Percentiles rank a stretch among this genome's conserved stretches.
Evolutionary conservation across 345 rosid genomes (phyloP).

Genomic region (Citrus glauca): DNA sequence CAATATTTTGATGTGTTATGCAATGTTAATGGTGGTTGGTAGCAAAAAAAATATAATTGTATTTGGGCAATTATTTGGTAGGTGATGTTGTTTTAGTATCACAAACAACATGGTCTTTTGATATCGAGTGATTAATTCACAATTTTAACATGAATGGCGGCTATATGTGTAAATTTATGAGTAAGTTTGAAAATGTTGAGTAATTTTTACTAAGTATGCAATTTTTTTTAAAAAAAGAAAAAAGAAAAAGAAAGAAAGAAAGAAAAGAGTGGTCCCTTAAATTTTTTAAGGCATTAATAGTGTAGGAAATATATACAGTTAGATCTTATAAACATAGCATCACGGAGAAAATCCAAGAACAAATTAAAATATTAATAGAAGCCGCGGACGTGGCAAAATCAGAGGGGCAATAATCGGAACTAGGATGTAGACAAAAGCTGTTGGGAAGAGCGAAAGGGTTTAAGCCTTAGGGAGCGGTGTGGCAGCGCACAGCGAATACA

Average conservation of each 20-base stretch:
- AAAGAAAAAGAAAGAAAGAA: background rate
- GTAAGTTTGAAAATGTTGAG: background rate
- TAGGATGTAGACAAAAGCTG: background rate
- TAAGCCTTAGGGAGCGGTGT: background rate
- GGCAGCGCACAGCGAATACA: background rate
- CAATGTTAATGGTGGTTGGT: no score
- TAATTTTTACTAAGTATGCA: background rate
- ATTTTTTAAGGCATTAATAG: no score
- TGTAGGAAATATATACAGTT: no score
- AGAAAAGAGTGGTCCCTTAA: background rate
- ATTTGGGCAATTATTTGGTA: no score
- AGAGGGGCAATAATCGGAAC: background rate
- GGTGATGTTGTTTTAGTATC: no score
- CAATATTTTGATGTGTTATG: no score
- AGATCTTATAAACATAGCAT: no score
- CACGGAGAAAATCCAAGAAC: no score
- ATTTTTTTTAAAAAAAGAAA: background rate
- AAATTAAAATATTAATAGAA: background rate
- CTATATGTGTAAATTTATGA: background rate
- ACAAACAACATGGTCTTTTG: no score
- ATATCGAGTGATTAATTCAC: no score
- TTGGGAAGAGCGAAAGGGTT: background rate
- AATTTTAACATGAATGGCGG: no score
- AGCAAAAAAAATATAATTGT: no score
- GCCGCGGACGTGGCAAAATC: constrained; percentile 6